Percentiles rank a stretch among this genome's conserved stretches.
phyloP scores from a whole-genome alignment of 2,329 filamentous ascomycete genomes.

The Penicillium aurantiogriseum region DNA sequence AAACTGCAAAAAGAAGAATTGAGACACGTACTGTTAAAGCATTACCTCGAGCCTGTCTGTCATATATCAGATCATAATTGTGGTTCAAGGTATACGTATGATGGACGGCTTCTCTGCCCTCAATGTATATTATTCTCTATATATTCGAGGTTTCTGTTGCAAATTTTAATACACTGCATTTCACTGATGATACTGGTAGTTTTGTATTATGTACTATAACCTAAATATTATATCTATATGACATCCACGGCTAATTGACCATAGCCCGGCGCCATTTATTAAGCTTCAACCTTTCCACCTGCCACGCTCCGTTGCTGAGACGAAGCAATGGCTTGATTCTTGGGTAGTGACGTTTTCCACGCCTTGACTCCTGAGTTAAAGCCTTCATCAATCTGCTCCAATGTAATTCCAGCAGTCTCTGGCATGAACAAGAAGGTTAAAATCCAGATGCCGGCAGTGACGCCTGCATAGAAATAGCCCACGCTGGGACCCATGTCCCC shows the following conservation, averaged over 20 bases:
- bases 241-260: background rate
- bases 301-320: background rate
- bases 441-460: conserved; percentile 17
- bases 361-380: conserved; percentile 21
- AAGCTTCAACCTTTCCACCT: background rate
- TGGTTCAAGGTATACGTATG: too few species aligned
- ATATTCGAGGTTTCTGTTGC: too few species aligned
- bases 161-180: background rate
- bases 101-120: too few species aligned
- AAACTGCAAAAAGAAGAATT: background rate
- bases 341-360: conserved; percentile 25
- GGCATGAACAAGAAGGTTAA: conserved; percentile 25
- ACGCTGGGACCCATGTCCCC: conserved; percentile 29
- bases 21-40: too few species aligned
- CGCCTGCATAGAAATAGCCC: conserved; percentile 31
- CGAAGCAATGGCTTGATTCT: conserved; percentile 16
- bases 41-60: background rate
- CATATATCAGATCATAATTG: too few species aligned
- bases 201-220: background rate
- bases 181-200: background rate
- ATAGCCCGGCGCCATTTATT: background rate
- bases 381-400: conserved; percentile 32
- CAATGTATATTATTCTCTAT: background rate
- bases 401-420: conserved; percentile 26
- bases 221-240: too few species aligned